Evolutionary conservation across 352 stramenopile genomes (phyloP), one percentile per base, ranked within the genome.

Genomic region (Plasmopara halstedii): DNA sequence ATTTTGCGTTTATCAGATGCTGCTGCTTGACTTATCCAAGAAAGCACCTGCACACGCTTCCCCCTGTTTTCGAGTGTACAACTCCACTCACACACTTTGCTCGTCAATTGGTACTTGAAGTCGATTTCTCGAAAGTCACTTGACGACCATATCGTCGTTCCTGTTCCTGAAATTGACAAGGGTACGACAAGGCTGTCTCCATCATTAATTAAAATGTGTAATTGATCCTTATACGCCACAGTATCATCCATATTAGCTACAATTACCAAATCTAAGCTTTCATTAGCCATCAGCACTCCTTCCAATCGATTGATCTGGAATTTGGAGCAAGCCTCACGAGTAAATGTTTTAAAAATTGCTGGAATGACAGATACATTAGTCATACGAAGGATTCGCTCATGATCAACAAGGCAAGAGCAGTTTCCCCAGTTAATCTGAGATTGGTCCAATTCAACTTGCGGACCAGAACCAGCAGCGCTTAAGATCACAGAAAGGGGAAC

Each of bases 11-110:
- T 69, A 9, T 42, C 43, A 42, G 42, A 9, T 22, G 27, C 46
- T 1, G 29, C 49, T 15, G 50, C 56, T 40, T 78, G 71, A 53
- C 98, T 98, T 19, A 91, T 64, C 94, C 93, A 98, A 17, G 81
- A 92, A 23, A 98, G 63, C 4, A 87, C 57, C 51, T 98, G 94
- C 6, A 86, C 62, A 1, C 93, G 79, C 26, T 96, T 93, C 15
- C 94, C 94, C 42, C 96, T 96, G 70, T 98, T 98, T 48, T 98
- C 93, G 5, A 98, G 70, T 2, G 92, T 94, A 46, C 96, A 97
- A 29, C 78, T 88, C 70, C 85, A 94, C 51, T 96, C 78, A 53
- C 87, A 97, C 51, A 80, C 62, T 25, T 63, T 70, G 43, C 67
- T 85, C 0, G 90, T 98, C 69, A 98, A 94, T 45, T 97, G 85